Evolutionary conservation across 1,284 basidiomycete species (phyloP), one percentile per base, ranked within the genome.

Genomic region (Phellinidium pouzarii): DNA sequence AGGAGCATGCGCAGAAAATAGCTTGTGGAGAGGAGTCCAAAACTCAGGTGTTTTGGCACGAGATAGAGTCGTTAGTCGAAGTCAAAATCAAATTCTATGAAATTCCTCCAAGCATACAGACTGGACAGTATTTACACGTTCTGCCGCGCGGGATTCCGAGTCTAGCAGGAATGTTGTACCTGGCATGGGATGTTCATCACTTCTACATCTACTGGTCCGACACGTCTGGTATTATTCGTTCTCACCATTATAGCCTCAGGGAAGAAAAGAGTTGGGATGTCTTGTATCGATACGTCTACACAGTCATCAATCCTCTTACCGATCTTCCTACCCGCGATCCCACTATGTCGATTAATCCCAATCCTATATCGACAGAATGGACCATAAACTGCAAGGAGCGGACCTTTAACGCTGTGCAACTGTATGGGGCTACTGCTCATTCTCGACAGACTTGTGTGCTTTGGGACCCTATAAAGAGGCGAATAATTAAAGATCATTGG

Each of bases 401-500:
- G 17, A 23, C 22, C 14, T 23, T 11, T 23, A 11, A 2, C 9
- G 43, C 23, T 6, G 6, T 8, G 9, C 17, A 2, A 2, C 22
- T 23, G 11, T 44, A 26, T 4, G 3, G 9, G 14, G 17, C 9
- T 6, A 17, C 7, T 23, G 17, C 11, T 14, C 23, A 44, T n/a
- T 23, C 43, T 17, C n/a, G 26, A 22, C 43, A 44, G 17, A 44
- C 43, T 7, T 22, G 4, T 25, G 43, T 44, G 22, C 25, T 44
- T 17, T 17, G 23, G n/a, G n/a, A 19, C 6, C 19, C 22, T 9
- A 8, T 2, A 4, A n/a, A 4, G 14, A n/a, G 25, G 14, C 22
- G 43, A 22, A 44, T 44, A n/a, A 44, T 44, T 26, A 44, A 44
- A 23, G 43, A 26, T 29, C 22, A 26, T 11, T 44, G 43, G 43